These are phyloP conservation scores for Verticillium albo-atrum DNA, from an alignment of 2,329 filamentous ascomycete species.

Conservation along the genomic window DNA sequence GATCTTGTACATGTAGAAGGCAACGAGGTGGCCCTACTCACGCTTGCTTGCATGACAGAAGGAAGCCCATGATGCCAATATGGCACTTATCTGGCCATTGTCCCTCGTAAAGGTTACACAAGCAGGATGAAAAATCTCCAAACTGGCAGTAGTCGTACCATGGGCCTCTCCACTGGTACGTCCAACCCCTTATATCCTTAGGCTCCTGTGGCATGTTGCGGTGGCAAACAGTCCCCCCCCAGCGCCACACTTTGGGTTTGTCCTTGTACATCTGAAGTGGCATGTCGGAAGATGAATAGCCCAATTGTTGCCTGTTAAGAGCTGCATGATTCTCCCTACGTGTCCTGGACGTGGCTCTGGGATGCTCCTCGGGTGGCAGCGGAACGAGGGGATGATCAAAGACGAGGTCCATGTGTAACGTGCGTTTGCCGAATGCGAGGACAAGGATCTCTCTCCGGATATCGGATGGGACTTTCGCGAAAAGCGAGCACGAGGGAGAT, in stretches of 20 bases:
- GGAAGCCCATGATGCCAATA: slow-evolving; percentile 22
- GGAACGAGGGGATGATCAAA: background rate
- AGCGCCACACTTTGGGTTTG: background rate
- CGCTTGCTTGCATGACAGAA: slow-evolving; percentile 21
- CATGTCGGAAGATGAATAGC: too few relatives aligned
- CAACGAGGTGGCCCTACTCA: slow-evolving; percentile 4
- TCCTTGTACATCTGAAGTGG: too few relatives aligned
- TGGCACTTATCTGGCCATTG: slow-evolving; percentile 11
- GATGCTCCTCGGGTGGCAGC: background rate
- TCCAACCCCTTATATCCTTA: too few relatives aligned
- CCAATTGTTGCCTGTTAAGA: too few relatives aligned
- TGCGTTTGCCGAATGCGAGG: slow-evolving; percentile 16
- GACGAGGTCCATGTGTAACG: slow-evolving; percentile 18
- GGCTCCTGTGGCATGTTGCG: too few relatives aligned
- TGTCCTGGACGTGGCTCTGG: too few relatives aligned
- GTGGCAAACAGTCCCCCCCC: background rate
- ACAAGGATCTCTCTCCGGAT: slow-evolving; percentile 24
- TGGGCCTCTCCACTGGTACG: background rate
- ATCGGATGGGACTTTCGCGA: slow-evolving; percentile 22
- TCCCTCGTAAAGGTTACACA: too few relatives aligned
- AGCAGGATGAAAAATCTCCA: too few relatives aligned
- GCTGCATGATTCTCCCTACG: too few relatives aligned
- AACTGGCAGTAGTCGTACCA: background rate
- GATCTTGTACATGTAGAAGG: too few relatives aligned
- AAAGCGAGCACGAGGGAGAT: background rate